These are phyloP conservation scores for Cutaneotrichosporon mucoides DNA, from an alignment of 1,284 basidiomycete genomes.

Conservation along the genomic window DNA sequence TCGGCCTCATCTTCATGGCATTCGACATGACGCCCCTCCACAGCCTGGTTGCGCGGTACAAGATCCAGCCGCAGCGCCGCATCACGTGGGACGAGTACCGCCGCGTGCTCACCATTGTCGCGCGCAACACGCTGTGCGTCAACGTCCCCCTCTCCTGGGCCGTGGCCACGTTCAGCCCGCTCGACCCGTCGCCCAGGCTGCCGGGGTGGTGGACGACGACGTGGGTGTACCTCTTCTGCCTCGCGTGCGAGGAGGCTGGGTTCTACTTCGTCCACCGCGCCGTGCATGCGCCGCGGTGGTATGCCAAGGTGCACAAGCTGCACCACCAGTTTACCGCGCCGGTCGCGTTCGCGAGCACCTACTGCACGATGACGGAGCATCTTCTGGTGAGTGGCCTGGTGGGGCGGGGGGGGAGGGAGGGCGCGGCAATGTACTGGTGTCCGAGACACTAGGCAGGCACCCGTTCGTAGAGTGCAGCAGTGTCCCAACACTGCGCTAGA, in stretches of 20 bases:
- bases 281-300: conserved; percentile 9
- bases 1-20: conserved; percentile 14
- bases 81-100: conserved; percentile 17
- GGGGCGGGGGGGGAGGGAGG: not conserved
- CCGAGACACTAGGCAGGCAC: no score
- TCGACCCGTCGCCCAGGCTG: conserved; percentile 2
- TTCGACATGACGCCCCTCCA: conserved; percentile 18
- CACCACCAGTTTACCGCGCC: conserved; percentile 23
- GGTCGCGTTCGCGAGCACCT: conserved; percentile 19
- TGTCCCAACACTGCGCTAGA: no score
- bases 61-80: conserved; percentile 19
- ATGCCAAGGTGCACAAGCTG: conserved; percentile 18
- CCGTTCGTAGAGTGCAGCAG: no score
- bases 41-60: conserved; percentile 8
- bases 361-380: conserved; percentile 20
- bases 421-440: no score
- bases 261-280: conserved; percentile 18
- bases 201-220: conserved; percentile 10
- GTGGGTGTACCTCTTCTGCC: conserved; percentile 14
- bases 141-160: conserved; percentile 10
- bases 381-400: conserved; percentile 7
- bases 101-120: conserved; percentile 5
- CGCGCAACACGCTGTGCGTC: conserved; percentile 13
- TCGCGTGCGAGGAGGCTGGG: conserved; percentile 18
- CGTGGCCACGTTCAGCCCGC: not conserved